Evolutionary conservation across 1,139 yeast species (phyloP), one percentile per base, ranked within the genome.

Genomic region (Taphrina populina): DNA sequence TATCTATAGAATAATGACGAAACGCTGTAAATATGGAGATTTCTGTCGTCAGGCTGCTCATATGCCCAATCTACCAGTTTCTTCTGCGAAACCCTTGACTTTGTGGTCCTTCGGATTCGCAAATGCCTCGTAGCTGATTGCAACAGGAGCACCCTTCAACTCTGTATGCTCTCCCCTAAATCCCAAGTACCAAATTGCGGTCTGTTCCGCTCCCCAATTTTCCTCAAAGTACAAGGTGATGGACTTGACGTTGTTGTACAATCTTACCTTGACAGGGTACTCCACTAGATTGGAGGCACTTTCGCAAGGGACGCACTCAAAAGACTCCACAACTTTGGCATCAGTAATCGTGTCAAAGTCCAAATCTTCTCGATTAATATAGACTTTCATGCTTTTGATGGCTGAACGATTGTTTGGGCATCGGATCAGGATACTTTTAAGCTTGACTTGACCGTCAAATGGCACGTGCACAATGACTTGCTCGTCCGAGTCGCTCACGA

Each of bases 41-140:
- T n/a, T n/a, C n/a, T n/a, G n/a, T n/a, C n/a, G n/a, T n/a, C n/a
- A n/a, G n/a, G n/a, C 10, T 8, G 4, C n/a, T 23, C 19, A 43
- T 1, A 43, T 1, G 26, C 47, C 47, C 37, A 43, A 19, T 3
- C 32, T 35, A 17, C 52, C 52, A 8, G 41, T 41, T 10, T 26
- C 19, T 24, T 45, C 52, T 17, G 34, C 49, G 3, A 35, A 34
- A 27, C 49, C 49, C 32, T 20, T 39, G 20, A 34, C 43, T 33
- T 82, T 82, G 69, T 90, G 96, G 67, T 90, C 96, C 2, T 84
- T 80, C 0, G 96, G 96, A 66, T 88, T 88, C 4, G 97, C 94
- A 1, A 96, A 95, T 60, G 88, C 80, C 69, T 90, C 97, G 68
- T 90, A 90, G 24, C 84, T 66, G 0, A 95, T 76, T 19, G 84